phyloP scores from a whole-genome alignment of 78 protist genomes.

The Thecamonas trahens region DNA sequence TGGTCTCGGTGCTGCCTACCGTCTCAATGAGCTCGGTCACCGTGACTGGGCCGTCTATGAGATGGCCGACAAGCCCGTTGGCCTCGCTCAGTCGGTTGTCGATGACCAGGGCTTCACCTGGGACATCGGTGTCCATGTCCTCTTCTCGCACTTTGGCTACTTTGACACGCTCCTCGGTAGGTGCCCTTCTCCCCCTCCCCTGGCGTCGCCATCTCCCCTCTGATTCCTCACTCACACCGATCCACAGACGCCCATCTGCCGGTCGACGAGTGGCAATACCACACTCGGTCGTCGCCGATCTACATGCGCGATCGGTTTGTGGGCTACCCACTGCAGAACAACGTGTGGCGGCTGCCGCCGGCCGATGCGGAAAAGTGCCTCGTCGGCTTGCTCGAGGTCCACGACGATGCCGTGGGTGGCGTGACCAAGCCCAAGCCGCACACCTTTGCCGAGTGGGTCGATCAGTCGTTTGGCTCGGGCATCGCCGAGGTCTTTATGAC shows the following conservation, averaged over 20 bases:
- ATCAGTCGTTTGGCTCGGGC: slow-evolving; percentile 1
- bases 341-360: slow-evolving; percentile 13
- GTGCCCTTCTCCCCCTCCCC: too few relatives aligned
- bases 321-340: slow-evolving; percentile 23
- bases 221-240: too few relatives aligned
- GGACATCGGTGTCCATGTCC: slow-evolving; percentile 28
- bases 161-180: too few relatives aligned
- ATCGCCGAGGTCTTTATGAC: slow-evolving; percentile 11
- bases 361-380: neutral
- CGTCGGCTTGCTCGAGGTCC: neutral
- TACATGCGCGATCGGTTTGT: slow-evolving; percentile 1
- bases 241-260: neutral
- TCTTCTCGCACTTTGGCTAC: slow-evolving; percentile 23
- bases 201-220: too few relatives aligned
- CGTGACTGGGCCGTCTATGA: slow-evolving; percentile 8
- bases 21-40: slow-evolving; percentile 12
- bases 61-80: neutral
- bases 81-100: slow-evolving; percentile 2
- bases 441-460: neutral
- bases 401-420: too few relatives aligned
- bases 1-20: slow-evolving; percentile 21
- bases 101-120: slow-evolving; percentile 13
- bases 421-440: too few relatives aligned
- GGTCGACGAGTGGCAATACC: neutral
- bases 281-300: slow-evolving; percentile 12